phyloP scores from a whole-genome alignment of 2,329 filamentous ascomycete genomes.

The Amphichorda felina region DNA sequence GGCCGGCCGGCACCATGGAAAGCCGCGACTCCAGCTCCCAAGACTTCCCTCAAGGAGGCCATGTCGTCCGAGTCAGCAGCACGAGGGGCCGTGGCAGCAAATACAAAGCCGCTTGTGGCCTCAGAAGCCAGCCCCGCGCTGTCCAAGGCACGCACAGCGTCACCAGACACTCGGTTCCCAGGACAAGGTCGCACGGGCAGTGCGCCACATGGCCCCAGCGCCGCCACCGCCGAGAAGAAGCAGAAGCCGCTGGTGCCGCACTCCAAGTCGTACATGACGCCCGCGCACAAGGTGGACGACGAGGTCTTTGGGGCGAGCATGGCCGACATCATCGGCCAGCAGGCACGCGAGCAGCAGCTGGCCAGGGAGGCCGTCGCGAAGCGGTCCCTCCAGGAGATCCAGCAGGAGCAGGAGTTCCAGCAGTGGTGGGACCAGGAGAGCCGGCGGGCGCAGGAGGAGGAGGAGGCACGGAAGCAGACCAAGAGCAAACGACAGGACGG shows the following conservation, averaged over 20 bases:
- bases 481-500: constrained; percentile 32
- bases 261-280: constrained; percentile 47
- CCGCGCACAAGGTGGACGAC: constrained; percentile 44
- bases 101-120: constrained; percentile 29
- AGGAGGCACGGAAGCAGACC: constrained; percentile 32
- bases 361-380: constrained; percentile 79
- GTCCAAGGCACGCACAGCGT: constrained; percentile 37
- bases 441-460: constrained; percentile 55
- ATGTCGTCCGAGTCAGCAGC: constrained; percentile 19
- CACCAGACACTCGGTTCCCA: constrained; percentile 50
- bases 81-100: constrained; percentile 13
- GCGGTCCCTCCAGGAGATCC: constrained; percentile 84
- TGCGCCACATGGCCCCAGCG: constrained; percentile 14
- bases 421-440: constrained; percentile 93
- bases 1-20: constrained; percentile 54
- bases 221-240: constrained; percentile 14
- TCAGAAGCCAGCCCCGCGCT: constrained; percentile 26
- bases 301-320: constrained; percentile 59
- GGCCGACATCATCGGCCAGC: constrained; percentile 78
- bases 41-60: constrained; percentile 37
- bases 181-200: constrained; percentile 36
- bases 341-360: constrained; percentile 71
- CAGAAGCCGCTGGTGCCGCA: constrained; percentile 40
- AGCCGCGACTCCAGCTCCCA: constrained; percentile 32
- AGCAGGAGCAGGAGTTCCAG: constrained; percentile 93